Evolutionary conservation across 2,329 filamentous ascomycete species (phyloP).

Genomic region (Colletotrichum trifolii): DNA sequence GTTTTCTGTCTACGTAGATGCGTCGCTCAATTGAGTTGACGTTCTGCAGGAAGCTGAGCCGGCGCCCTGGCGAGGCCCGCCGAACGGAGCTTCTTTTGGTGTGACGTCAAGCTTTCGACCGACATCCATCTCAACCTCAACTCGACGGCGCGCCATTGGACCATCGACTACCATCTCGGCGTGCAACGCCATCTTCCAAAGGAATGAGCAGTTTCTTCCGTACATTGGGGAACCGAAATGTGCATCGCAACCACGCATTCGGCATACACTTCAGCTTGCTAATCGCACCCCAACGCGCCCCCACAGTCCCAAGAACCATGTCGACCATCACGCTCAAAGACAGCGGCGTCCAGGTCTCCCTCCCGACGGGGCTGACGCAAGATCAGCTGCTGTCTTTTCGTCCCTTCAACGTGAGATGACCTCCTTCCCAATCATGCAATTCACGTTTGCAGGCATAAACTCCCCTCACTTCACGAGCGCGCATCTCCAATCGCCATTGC

Average conservation of each 20-base stretch:
- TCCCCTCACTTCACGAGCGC: no score
- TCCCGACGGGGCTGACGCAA: constrained; percentile 57
- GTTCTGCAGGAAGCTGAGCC: not conserved
- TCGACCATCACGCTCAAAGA: constrained; percentile 53
- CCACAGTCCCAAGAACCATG: constrained; percentile 43
- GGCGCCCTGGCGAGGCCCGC: not conserved
- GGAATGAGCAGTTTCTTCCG: not conserved
- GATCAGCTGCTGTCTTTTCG: constrained; percentile 58
- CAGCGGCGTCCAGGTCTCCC: constrained; percentile 53
- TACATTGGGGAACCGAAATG: not conserved
- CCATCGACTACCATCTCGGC: not conserved
- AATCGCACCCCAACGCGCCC: not conserved
- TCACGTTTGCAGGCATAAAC: no score
- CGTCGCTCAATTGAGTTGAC: no score
- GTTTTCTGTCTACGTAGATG: no score
- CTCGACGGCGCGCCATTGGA: not conserved
- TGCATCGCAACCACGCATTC: not conserved
- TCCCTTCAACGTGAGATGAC: constrained; percentile 58
- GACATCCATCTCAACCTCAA: constrained; percentile 7
- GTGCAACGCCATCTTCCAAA: not conserved
- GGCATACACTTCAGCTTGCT: not conserved
- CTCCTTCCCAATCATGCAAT: no score
- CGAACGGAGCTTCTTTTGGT: not conserved
- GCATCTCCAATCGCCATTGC: no score
- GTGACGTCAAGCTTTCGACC: constrained; percentile 27